A percentile compares a stretch with the other conserved stretches of the same genome.
Conservation (phyloP, 225 moss, liverwort and hornwort species). For the Marchantia polymorpha region DNA sequence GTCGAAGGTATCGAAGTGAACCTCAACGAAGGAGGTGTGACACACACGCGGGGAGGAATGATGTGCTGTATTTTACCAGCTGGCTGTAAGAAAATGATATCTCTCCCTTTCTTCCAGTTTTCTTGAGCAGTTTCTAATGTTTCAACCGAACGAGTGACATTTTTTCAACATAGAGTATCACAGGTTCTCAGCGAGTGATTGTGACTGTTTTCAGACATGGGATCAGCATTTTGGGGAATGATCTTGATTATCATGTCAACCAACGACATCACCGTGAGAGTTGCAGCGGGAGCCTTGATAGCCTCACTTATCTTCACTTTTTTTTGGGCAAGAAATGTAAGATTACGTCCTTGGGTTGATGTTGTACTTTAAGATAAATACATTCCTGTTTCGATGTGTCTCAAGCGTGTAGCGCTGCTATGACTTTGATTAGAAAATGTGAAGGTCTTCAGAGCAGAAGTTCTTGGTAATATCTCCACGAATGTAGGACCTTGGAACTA, state of each 20-base stretch:
- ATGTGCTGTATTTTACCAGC: constrained; percentile 98
- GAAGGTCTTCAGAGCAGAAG: not conserved
- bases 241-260: constrained; percentile 87
- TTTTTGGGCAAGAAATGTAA: constrained; percentile 84
- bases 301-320: constrained; percentile 73
- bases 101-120: not conserved
- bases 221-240: constrained; percentile 99
- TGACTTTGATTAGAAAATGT: not conserved
- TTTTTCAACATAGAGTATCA: not conserved
- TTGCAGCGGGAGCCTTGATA: constrained; percentile 78
- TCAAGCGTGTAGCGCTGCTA: not conserved
- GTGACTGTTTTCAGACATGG: constrained; percentile 65
- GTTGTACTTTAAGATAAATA: too few relatives aligned
- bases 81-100: constrained; percentile 67
- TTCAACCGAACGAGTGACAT: not conserved
- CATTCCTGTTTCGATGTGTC: not conserved
- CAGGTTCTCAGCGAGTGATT: not conserved
- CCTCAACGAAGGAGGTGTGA: constrained; percentile 92
- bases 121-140: not conserved
- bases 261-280: constrained; percentile 59
- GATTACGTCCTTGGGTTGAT: constrained; percentile 4
- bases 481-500: not conserved
- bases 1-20: constrained; percentile 99
- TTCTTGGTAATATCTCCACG: not conserved
- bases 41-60: constrained; percentile 80